These are phyloP conservation scores for Ceratocystis cubensis DNA, from an alignment of 2,329 filamentous ascomycete genomes.

Conservation along the genomic window DNA sequence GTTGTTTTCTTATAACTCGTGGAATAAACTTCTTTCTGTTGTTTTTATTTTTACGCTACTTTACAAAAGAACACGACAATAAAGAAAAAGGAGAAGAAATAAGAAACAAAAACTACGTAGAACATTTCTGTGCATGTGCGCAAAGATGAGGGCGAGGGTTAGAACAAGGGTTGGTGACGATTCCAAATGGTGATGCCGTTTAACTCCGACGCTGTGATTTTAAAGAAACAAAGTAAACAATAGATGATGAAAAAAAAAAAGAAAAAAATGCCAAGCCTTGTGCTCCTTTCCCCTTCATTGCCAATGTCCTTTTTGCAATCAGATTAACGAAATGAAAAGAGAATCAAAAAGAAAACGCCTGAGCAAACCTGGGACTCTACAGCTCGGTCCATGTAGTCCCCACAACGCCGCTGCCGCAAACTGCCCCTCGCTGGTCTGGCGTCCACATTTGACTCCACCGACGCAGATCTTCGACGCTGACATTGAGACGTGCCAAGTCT, in stretches of 20 bases:
- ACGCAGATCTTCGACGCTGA: constrained; percentile 41
- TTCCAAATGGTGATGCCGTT: background rate
- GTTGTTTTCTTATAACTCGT: background rate
- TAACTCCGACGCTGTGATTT: background rate
- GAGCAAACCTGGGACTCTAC: background rate
- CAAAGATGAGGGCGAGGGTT: background rate
- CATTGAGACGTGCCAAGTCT: constrained; percentile 39
- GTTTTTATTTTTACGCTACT: background rate
- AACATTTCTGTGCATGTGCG: background rate
- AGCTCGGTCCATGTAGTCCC: constrained; percentile 13
- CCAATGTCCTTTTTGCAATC: background rate
- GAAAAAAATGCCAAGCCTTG: background rate
- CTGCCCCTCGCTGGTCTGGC: constrained; percentile 21
- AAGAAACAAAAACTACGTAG: background rate
- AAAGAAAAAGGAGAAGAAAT: background rate
- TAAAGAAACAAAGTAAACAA: background rate
- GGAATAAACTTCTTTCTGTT: background rate
- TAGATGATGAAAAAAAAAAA: background rate
- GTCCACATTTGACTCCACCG: constrained; percentile 24
- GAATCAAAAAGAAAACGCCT: background rate
- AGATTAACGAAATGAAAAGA: background rate
- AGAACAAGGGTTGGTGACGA: background rate
- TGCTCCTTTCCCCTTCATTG: background rate
- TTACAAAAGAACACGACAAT: too few relatives aligned
- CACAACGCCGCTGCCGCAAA: constrained; percentile 21